These are phyloP conservation scores for Elongisporangium anandrum DNA, from an alignment of 352 stramenopile genomes.

Conservation along the genomic window DNA sequence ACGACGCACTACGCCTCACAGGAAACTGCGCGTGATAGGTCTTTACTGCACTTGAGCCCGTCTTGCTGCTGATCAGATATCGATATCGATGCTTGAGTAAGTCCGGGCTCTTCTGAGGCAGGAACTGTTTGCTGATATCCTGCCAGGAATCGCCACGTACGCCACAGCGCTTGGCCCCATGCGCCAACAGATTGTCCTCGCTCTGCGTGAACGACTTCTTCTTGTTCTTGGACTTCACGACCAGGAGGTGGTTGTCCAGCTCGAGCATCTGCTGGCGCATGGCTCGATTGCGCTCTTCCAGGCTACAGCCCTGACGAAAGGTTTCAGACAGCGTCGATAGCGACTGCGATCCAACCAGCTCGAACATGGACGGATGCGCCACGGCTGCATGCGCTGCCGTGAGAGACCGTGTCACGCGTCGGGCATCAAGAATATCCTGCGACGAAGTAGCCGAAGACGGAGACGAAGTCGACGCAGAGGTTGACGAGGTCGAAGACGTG, in stretches of 20 bases:
- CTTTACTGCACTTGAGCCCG: conserved; percentile 55
- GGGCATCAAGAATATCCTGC: conserved; percentile 15
- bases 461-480: not conserved
- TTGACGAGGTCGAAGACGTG: not conserved
- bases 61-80: conserved; percentile 64
- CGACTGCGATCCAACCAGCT: conserved; percentile 64
- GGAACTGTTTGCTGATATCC: conserved; percentile 56
- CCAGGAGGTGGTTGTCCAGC: conserved; percentile 66
- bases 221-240: conserved; percentile 32
- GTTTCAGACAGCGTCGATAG: conserved; percentile 43
- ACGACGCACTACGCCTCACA: conserved; percentile 32
- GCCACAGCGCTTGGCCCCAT: conserved; percentile 66
- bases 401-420: conserved; percentile 74
- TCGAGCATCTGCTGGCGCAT: conserved; percentile 65
- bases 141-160: conserved; percentile 43
- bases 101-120: conserved; percentile 47
- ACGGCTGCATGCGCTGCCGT: conserved; percentile 75
- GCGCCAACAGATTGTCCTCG: conserved; percentile 64
- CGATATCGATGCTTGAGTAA: conserved; percentile 62
- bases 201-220: conserved; percentile 47
- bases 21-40: conserved; percentile 39
- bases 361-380: conserved; percentile 83
- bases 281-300: conserved; percentile 42
- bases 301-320: conserved; percentile 37
- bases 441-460: not conserved